phyloP scores from a whole-genome alignment of 345 rosid genomes.

The Hibiscus tridactylites region DNA sequence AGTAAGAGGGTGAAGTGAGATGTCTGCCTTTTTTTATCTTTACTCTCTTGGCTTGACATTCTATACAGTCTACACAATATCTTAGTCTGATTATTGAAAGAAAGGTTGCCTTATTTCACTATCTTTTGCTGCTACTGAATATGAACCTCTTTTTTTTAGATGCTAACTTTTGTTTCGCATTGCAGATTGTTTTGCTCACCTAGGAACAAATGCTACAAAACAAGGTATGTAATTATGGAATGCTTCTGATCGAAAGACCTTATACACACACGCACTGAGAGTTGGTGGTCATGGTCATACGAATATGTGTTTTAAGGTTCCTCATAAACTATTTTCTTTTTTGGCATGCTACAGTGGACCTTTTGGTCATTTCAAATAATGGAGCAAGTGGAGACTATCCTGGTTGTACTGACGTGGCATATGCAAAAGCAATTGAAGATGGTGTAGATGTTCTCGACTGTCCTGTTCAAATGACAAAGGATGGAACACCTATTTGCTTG shows the following conservation, averaged over 20 bases:
- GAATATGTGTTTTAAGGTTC: background rate
- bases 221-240: slow-evolving; percentile 38
- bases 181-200: slow-evolving; percentile 73
- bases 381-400: slow-evolving; percentile 97
- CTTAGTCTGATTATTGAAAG: background rate
- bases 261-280: background rate
- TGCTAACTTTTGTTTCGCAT: slow-evolving; percentile 21
- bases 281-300: background rate
- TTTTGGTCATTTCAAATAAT: slow-evolving; percentile 54
- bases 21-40: background rate
- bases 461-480: slow-evolving; percentile 76
- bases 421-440: slow-evolving; percentile 55
- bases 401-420: slow-evolving; percentile 76
- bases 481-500: slow-evolving; percentile 61
- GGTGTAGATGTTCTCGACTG: slow-evolving; percentile 78
- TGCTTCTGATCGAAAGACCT: slow-evolving; percentile 1
- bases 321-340: background rate
- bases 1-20: background rate
- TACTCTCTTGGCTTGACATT: background rate
- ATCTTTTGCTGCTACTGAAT: background rate
- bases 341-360: slow-evolving; percentile 27
- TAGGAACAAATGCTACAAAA: slow-evolving; percentile 44
- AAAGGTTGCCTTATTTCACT: background rate
- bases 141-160: background rate
- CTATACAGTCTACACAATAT: background rate